Base-by-base conservation (phyloP, 495 filamentous ascomycete species). In the Neurospora sublineolata region DNA sequence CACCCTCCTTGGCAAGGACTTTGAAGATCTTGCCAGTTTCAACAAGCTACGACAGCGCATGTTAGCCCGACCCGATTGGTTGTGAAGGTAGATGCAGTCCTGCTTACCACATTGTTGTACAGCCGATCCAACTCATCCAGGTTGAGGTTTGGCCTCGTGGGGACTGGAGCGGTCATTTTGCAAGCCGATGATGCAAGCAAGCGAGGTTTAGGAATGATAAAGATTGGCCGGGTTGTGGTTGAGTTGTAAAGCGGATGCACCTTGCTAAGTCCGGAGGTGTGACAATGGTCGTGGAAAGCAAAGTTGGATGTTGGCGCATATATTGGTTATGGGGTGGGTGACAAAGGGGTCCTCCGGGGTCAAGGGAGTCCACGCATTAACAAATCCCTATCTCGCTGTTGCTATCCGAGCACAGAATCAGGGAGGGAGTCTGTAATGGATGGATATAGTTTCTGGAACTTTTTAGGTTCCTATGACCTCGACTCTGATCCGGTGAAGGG, bases 1-100 rank as follows among this genome's bases (percentile, higher is more conserved):
- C 77, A 30, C 82, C 82, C 72, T 84, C 83, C 42, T 77, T 82
- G 33, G 74, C 74, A 37, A 78, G 80, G 5, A 78, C 72, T 70
- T 75, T 83, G 20, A 87, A 77, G 37, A 83, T 81, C 74, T 84
- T 87, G 30, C 83, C 86, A 9, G 82, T 82, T 76, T 86, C 81
- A 41, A 88, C 79, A 23, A 87, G 76, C 86, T 88, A 69, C 68
- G 23, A 33, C 12, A 14, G 73, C 40, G 27, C 36, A 67, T 11
- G 73, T 73, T 39, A 70, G 68, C 37, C 10, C 36, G 37, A 44
- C 18, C 1, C 39, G 64, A 33, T 44, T 14, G 30, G 4, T 3
- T 11, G 4, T 36, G 36, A 37, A 0, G 5, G n/a, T 8, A 40
- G 38, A 30, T 42, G 1, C 52, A 64, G 33, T 7, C 11, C 12